phyloP scores from a whole-genome alignment of 2,329 filamentous ascomycete genomes.

The Fusarium pininemorale region DNA sequence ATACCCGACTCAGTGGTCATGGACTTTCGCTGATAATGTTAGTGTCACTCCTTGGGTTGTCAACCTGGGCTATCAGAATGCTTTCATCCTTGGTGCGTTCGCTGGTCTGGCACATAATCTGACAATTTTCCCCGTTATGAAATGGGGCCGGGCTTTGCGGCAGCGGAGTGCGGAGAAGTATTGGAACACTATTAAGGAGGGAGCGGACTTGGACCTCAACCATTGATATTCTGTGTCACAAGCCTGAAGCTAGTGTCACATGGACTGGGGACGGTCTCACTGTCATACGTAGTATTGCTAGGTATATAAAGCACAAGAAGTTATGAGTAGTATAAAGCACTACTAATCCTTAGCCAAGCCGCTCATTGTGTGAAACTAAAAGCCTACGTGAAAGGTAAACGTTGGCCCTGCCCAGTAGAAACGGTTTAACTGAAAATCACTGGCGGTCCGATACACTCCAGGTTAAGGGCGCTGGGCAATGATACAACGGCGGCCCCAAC shows the following conservation, averaged over 20 bases:
- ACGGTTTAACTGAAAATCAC: not conserved
- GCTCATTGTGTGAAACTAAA: not conserved
- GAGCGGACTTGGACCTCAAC: not conserved
- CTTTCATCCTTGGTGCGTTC: not conserved
- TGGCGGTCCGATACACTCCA: not conserved
- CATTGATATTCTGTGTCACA: accelerated
- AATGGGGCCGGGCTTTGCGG: not conserved
- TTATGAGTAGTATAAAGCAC: not conserved
- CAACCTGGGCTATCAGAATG: not conserved
- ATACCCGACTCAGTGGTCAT: accelerated
- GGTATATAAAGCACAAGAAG: not conserved
- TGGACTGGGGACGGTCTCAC: not conserved
- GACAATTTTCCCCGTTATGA: not conserved
- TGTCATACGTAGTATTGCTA: not conserved
- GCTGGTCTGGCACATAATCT: not conserved
- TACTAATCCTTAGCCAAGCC: not conserved
- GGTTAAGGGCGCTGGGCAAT: not conserved
- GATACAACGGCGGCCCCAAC: not conserved
- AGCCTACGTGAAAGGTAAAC: not conserved
- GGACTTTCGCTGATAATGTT: not conserved
- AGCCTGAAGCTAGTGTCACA: no score
- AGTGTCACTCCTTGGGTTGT: not conserved
- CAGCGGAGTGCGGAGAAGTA: not conserved
- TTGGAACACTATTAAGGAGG: not conserved
- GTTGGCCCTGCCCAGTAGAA: not conserved